Conservation (phyloP, 345 rosid species). For the Pistacia integerrima region DNA sequence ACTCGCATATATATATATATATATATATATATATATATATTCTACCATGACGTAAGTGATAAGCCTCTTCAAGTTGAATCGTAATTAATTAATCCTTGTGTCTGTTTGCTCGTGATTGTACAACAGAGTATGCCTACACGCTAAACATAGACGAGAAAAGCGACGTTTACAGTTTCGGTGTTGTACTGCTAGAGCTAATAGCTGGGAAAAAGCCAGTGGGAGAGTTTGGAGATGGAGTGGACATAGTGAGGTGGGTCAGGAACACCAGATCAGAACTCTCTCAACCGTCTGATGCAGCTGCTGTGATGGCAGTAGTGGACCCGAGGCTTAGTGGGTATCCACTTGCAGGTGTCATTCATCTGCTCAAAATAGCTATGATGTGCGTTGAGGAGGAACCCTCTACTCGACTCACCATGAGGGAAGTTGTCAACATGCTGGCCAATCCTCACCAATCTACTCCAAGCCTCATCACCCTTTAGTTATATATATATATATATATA, state of each 20-base stretch:
- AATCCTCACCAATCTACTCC: conserved; percentile 58
- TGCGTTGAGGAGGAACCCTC: conserved; percentile 77
- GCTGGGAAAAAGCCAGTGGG: conserved; percentile 89
- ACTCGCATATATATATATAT: no score
- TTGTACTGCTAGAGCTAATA: conserved; percentile 77
- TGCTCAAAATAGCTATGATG: conserved; percentile 79
- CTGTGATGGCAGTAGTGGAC: conserved; percentile 66
- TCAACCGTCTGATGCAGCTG: conserved; percentile 66
- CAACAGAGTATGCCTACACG: conserved; percentile 84
- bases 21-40: no score
- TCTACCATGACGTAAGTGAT: no score
- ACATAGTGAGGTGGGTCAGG: conserved; percentile 91
- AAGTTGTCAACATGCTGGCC: conserved; percentile 79
- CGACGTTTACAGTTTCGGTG: conserved; percentile 93
- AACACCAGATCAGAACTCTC: conserved; percentile 64
- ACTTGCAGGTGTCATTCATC: conserved; percentile 51
- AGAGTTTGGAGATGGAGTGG: conserved; percentile 94
- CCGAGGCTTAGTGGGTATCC: conserved; percentile 66
- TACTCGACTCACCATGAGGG: conserved; percentile 84
- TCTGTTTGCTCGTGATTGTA: conserved; percentile 2
- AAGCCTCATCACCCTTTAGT: conserved; percentile 34
- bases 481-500: background rate
- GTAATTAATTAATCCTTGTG: background rate
- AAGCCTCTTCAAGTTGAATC: no score
- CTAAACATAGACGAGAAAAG: conserved; percentile 89